Evolutionary conservation across 192 early-diverging fungal genomes (phyloP), one percentile per base, ranked within the genome.

Genomic region (Paraglomus occultum): DNA sequence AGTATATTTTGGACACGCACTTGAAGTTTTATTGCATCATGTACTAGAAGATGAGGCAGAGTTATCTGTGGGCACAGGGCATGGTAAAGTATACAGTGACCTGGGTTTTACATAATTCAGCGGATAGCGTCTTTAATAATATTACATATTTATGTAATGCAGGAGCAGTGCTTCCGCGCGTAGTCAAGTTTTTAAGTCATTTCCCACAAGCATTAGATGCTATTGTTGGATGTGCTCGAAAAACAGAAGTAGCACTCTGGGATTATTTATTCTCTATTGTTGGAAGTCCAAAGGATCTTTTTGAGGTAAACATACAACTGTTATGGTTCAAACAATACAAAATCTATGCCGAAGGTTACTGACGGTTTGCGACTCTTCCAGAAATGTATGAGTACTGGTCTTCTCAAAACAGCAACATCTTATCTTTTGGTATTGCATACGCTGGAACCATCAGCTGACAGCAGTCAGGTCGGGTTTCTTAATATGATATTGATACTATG

Each of bases 201-300:
- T 99, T 96, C 71, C 81, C 85, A 5, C 88, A 88, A 62, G 84
- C 85, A 50, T 74, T 93, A 46, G 96, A 98, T 55, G 88, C 95
- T 20, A 91, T 99, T 74, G 94, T 94, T 10, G 90, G 92, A 39
- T 98, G 96, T 73, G 96, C 97, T 6, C 80, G 97, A 64, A 99
- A 99, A 74, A 92, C 93, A n/a, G 97, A 99, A 74, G 89, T 92
- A 0, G 85, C 93, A 12, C 80, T 94, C 45, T 99, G 97, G 97
- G 81, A 87, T 17, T 88, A 87, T 52, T 82, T 98, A 54, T 98
- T 98, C 78, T 80, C 82, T 2, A 85, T 89, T 64, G 89, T 93
- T 1, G 97, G 94, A 9, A 89, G 95, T 31, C 89, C 92, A 1
- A 88, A 89, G 48, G 82, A 77, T 20, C 83, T 99, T 48, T 99